Base-by-base conservation (phyloP, 208 protist genomes). In the Leishmania tarentolae region DNA sequence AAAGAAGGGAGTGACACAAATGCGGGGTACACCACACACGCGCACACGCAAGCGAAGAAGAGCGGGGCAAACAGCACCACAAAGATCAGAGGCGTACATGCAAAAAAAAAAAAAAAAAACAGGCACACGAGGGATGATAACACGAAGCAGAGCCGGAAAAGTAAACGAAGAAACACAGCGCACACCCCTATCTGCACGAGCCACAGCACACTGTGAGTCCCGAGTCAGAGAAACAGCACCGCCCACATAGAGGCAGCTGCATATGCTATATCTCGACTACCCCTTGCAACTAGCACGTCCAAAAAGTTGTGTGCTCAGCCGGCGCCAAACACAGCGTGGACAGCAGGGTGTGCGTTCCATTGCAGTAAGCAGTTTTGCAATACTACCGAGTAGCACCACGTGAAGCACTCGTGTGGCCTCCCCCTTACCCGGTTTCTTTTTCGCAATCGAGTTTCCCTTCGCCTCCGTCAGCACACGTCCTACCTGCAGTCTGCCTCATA, bases 401-500 rank as follows among this genome's bases (percentile, higher is more conserved):
- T 40, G 61, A 0, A 31, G 13, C 50, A 17, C 44, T 42, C 35
- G 42, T 35, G 3, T 61, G n/a, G 28, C 31, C 44, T 35, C 72
- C 42, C 11, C 42, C 1, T 75, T 61, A 5, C 37, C 44, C 9
- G 40, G 40, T 15, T 56, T 0, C 8, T 19, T 13, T 35, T 8
- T 76, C 19, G 13, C 42, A 7, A 42, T 56, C 24, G 5, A 7
- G 50, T 76, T 35, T 76, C 19, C 35, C 50, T 15, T 44, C 2
- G 69, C 40, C n/a, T 53, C 24, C 11, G n/a, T 73, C 28, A 53
- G 11, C 69, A 17, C n/a, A 52, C 69, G 35, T n/a, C 7, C 59
- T 61, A 42, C 40, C 17, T 44, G 24, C 47, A 84, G 53, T 85
- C 76, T n/a, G 81, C 46, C 5, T 81, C 69, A 72, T 75, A 61